Conservation (phyloP, 495 filamentous ascomycete species). For the Neurospora sublineolata region DNA sequence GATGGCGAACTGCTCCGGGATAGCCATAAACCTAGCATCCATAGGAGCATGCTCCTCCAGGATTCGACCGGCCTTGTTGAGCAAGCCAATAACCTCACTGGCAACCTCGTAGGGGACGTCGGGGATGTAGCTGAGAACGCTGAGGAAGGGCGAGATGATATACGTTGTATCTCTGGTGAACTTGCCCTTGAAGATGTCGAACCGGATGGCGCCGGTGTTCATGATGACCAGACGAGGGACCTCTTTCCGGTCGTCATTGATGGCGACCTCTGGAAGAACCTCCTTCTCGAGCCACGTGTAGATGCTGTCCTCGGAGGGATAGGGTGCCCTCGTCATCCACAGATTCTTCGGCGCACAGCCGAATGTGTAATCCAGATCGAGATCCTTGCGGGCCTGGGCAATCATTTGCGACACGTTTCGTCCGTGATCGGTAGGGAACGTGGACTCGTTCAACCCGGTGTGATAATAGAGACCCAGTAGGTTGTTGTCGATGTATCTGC, state of each 20-base stretch:
- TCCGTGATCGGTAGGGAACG: slow-evolving; percentile 73
- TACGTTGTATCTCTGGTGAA: slow-evolving; percentile 81
- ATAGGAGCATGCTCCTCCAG: slow-evolving; percentile 17
- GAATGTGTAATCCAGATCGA: slow-evolving; percentile 60
- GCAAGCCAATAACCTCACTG: slow-evolving; percentile 51
- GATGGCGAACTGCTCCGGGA: slow-evolving; percentile 28
- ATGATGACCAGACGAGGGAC: slow-evolving; percentile 56
- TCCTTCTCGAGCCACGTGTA: slow-evolving; percentile 68
- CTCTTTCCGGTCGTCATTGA: slow-evolving; percentile 23
- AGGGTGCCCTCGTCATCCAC: slow-evolving; percentile 68
- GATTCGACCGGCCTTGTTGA: slow-evolving; percentile 61
- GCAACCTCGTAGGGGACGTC: slow-evolving; percentile 71
- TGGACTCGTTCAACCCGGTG: slow-evolving; percentile 51
- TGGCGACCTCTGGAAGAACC: slow-evolving; percentile 55
- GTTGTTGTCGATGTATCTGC: slow-evolving; percentile 93
- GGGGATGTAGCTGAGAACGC: slow-evolving; percentile 62
- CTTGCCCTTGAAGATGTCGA: slow-evolving; percentile 84
- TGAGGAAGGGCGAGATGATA: slow-evolving; percentile 81
- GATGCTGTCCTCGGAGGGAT: slow-evolving; percentile 58
- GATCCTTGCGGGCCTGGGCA: slow-evolving; percentile 48
- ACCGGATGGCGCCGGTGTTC: slow-evolving; percentile 86
- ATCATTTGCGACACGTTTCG: slow-evolving; percentile 64
- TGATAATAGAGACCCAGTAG: slow-evolving; percentile 76
- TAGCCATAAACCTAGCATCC: slow-evolving; percentile 24
- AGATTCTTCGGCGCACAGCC: slow-evolving; percentile 76